Base-by-base conservation (phyloP, 1,284 basidiomycete species). In the Trichosporon ovoides region DNA sequence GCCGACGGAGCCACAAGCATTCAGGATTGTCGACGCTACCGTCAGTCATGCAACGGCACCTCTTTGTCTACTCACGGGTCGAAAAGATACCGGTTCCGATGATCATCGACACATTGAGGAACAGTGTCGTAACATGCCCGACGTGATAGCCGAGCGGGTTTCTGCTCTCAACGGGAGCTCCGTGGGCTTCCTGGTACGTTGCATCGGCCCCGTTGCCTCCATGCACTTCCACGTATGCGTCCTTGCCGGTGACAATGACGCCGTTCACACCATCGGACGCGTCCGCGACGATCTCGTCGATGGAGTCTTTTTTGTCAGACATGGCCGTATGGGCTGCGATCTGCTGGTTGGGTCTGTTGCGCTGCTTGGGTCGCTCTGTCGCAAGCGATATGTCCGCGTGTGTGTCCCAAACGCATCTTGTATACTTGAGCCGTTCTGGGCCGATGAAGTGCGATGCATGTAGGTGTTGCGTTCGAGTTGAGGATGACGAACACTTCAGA, bases 21-120 rank as follows among this genome's bases (percentile, higher is more conserved):
- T 38, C 28, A 67, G 56, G 34, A 69, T 61, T 24, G 46, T 54
- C 18, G 61, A 46, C 20, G 64, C 56, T 63, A 60, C 11, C 35
- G 19, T 37, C 20, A 16, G 37, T 14, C 22, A 18, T 43, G 28
- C 5, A 4, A 9, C 4, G 28, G 28, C 5, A 31, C 5, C 5
- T 4, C 28, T 5, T 31, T 9, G 28, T 31, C 9, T 6, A 52
- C 66, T 56, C 38, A 67, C 66, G 66, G 13, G 60, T 62, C 2
- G 62, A 65, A 51, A 70, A 68, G 53, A 70, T 62, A 31, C 68
- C 68, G 0, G 67, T 67, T 2, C 68, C 68, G 46, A 70, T 62
- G 34, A 63, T 57, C 62, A 57, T 57, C 36, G 56, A 59, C 12
- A 70, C 53, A 46, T 66, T 70, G 4, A 70, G 46, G 36, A 66